phyloP scores from a whole-genome alignment of 2,329 filamentous ascomycete species.

The Hansfordia pulvinata region DNA sequence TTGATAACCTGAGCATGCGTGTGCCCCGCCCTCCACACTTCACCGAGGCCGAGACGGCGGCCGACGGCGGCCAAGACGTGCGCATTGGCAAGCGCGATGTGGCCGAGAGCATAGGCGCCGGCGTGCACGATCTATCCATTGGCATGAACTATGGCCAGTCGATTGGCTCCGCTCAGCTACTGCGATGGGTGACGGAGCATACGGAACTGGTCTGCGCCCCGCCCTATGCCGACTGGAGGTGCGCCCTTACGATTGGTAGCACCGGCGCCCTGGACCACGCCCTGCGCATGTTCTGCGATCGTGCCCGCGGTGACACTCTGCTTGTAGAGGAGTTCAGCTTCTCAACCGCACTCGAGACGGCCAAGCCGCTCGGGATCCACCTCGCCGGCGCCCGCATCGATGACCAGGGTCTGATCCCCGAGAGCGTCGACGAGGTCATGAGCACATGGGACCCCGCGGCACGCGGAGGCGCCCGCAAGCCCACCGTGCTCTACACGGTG shows the following conservation, averaged over 20 bases:
- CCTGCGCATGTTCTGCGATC: slow-evolving; percentile 65
- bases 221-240: slow-evolving; percentile 82
- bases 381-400: slow-evolving; percentile 38
- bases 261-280: slow-evolving; percentile 77
- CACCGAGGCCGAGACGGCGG: slow-evolving; percentile 51
- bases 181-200: slow-evolving; percentile 88
- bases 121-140: slow-evolving; percentile 62
- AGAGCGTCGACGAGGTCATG: slow-evolving; percentile 36
- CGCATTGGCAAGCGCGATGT: slow-evolving; percentile 77
- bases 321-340: slow-evolving; percentile 90
- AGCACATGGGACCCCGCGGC: slow-evolving; percentile 31
- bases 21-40: slow-evolving; percentile 59
- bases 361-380: slow-evolving; percentile 36
- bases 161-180: slow-evolving; percentile 70
- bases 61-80: slow-evolving; percentile 37
- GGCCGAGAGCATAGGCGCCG: slow-evolving; percentile 9
- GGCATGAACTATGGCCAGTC: slow-evolving; percentile 90
- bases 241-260: slow-evolving; percentile 71
- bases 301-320: slow-evolving; percentile 58
- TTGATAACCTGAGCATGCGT: slow-evolving; percentile 63
- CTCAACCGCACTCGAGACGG: slow-evolving; percentile 52
- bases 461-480: slow-evolving; percentile 30
- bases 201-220: slow-evolving; percentile 82
- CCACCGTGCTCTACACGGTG: slow-evolving; percentile 44
- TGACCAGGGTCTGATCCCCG: slow-evolving; percentile 36